Evolutionary conservation across 768 basidiomycete species (phyloP).

Genomic region (Rubroboletus satanas): DNA sequence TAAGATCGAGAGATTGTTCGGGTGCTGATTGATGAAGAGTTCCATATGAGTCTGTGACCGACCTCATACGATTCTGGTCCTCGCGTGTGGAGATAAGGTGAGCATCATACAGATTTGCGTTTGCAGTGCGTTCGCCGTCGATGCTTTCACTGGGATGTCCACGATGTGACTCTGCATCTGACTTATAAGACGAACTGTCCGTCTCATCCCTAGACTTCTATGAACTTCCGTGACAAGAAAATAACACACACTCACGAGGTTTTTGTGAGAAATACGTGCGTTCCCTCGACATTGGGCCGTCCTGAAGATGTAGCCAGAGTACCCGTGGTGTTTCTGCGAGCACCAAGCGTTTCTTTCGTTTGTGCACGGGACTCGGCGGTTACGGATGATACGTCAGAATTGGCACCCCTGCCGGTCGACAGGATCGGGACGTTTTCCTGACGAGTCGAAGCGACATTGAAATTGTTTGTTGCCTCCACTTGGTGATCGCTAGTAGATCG

Average conservation of each 20-base stretch:
- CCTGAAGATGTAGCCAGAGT: neutral
- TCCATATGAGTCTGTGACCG: neutral
- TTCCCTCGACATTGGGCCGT: neutral
- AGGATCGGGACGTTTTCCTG: neutral
- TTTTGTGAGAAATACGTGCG: neutral
- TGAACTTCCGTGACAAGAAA: neutral
- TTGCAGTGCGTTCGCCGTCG: neutral
- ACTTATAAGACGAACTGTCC: neutral
- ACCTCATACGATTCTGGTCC: neutral
- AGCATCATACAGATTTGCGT: neutral
- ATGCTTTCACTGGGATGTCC: neutral
- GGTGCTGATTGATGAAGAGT: neutral
- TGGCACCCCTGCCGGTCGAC: neutral
- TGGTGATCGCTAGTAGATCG: neutral
- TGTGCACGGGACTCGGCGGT: neutral
- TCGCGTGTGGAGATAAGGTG: neutral
- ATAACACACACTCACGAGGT: neutral
- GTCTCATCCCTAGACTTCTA: neutral
- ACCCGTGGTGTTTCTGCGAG: neutral
- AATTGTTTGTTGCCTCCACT: neutral
- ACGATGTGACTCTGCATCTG: neutral
- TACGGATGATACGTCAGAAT: neutral
- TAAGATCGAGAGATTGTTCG: neutral
- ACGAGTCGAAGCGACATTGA: neutral
- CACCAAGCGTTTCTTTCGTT: neutral